Base-by-base conservation (phyloP, 2,329 filamentous ascomycete genomes). In the Ophiosphaerella herpotricha region DNA sequence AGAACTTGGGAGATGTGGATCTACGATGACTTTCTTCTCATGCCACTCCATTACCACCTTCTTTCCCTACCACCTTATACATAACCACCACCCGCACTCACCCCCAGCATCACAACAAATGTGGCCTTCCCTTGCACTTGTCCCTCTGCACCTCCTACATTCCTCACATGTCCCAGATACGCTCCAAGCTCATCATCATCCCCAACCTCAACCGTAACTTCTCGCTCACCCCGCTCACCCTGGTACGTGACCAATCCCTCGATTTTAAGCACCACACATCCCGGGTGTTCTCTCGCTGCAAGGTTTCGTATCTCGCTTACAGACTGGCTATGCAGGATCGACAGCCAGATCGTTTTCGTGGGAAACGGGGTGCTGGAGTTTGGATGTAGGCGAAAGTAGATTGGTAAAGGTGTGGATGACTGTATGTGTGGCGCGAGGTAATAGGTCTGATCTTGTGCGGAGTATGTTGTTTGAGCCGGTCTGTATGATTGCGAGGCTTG, bases 131-230 rank as follows among this genome's bases (percentile, higher is more conserved):
- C 72, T 33, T 75, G 80, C 78, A 56, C 82, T 75, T 24, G 32
- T 5, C 39, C 48, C 14, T 26, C 4, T 29, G 26, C 11, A 11
- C 26, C 23, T 2, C 36, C 48, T 1, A 36, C 47, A 11, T 44
- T 54, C 34, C 39, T 49, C 23, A 87, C 77, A 66, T 89, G 86
- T 39, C 81, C 78, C 58, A 94, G 71, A 72, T 92, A 93, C 0
- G 86, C 86, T 51, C 81, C 81, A 54, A 94, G 70, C 73, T 93
- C 88, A 54, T 85, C 82, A 60, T 92, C 87, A 35, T 85, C 80
- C 46, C 86, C 85, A 60, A 93, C 86, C 47, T 80, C 75, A 62
- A 89, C 81, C 13, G 77, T 77, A 38, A 88, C 77, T 64, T 90
- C 87, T 42, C 79, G 79, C 5, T 82, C 85, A 5, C 57, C 53